phyloP scores from a whole-genome alignment of 1,139 yeast species.

The Petasospora rhodanensis region DNA sequence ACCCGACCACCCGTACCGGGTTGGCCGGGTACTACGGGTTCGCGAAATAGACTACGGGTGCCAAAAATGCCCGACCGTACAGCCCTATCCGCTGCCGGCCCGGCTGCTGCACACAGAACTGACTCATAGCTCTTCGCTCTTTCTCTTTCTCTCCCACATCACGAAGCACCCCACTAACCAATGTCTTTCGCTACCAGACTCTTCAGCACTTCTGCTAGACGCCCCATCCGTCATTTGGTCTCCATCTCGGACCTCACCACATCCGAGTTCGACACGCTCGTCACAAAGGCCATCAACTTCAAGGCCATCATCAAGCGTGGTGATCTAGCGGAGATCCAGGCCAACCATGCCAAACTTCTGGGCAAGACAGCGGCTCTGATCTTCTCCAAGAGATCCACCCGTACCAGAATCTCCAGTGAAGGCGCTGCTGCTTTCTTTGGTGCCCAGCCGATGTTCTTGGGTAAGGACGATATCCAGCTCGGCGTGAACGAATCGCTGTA shows the following conservation, averaged over 20 bases:
- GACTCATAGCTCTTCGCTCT: no score
- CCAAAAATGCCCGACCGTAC: no score
- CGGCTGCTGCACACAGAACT: no score
- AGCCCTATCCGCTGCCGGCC: no score
- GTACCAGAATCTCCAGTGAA: constrained; percentile 91
- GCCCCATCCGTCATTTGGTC: constrained; percentile 61
- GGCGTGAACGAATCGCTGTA: constrained; percentile 90
- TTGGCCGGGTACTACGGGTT: no score
- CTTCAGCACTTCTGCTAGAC: constrained; percentile 6
- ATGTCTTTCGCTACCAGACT: constrained; percentile 1
- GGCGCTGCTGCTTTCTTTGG: constrained; percentile 94
- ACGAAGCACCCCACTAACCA: no score
- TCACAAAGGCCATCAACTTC: constrained; percentile 60
- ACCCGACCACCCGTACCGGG: no score
- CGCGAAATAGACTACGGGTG: no score
- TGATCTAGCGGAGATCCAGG: constrained; percentile 37
- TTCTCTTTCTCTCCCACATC: no score
- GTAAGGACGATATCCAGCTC: constrained; percentile 92
- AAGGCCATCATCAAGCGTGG: constrained; percentile 55
- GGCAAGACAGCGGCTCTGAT: constrained; percentile 83
- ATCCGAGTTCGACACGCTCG: constrained; percentile 62
- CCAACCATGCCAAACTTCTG: constrained; percentile 51
- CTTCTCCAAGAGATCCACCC: constrained; percentile 87
- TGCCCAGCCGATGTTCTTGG: constrained; percentile 94
- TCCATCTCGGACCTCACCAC: constrained; percentile 73